Evolutionary conservation across 1,284 basidiomycete species (phyloP), one percentile per base, ranked within the genome.

Genomic region (Ceratobasidium papillatum): DNA sequence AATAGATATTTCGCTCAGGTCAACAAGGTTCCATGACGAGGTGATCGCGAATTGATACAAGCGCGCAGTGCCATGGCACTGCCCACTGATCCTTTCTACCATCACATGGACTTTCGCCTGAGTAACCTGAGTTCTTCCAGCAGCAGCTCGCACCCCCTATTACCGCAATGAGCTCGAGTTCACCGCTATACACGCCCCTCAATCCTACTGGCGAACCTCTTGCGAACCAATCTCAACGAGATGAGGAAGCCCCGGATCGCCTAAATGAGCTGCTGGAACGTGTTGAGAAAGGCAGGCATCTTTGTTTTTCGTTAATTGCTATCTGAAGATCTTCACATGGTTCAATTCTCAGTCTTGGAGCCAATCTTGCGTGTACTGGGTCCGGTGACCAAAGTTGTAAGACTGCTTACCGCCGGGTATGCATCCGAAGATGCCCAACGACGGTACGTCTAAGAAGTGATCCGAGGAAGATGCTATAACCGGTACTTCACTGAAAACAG

Each of bases 321-420:
- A n/a, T 30, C 9, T 27, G 1, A 22, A 9, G n/a, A 22, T 41
- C 3, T 17, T 64, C 30, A 14, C 11, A 32, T 22, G 7, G 14
- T 34, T 25, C 2, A 27, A 32, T 22, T 38, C 14, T 4, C 41
- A 64, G 62, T 22, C 7, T n/a, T 64, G 12, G 47, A 64, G 22
- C 62, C 62, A 34, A 19, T 71, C 3, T 27, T 59, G 22, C 38
- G 25, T n/a, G 36, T 36, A 1, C n/a, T 71, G 14, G 66, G 27
- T 0, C 52, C 51, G 3, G 25, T 58, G 9, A 45, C 38, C 9
- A 52, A 54, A n/a, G 22, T 71, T 19, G 54, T 38, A 19, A 54
- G 52, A 7, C 36, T 71, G 36, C 43, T 71, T 14, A 71, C 66
- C 9, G 38, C 66, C 11, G 66, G 66, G n/a, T 47, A 71, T 41